These are phyloP conservation scores for Pinus tabuliformis DNA, from an alignment of 75 land plant genomes.

Conservation along the genomic window DNA sequence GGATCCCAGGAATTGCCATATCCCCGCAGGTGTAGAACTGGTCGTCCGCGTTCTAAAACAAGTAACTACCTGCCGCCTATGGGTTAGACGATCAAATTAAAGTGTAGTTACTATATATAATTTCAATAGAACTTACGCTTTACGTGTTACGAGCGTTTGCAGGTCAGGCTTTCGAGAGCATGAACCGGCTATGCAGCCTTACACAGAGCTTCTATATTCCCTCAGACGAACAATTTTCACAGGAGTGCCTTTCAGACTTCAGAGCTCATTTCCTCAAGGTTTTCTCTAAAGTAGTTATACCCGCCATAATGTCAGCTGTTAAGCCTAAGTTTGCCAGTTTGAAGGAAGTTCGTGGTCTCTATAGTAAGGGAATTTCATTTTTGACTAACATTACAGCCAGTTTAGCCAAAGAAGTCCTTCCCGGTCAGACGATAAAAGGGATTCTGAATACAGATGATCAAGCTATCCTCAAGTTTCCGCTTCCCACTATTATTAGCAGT, in stretches of 20 bases:
- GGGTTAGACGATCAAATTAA: not conserved
- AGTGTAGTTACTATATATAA: not conserved
- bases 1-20: constrained; percentile 21
- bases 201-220: no score
- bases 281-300: not conserved
- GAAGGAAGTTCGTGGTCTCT: constrained; percentile 17
- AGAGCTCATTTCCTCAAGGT: constrained; percentile 2
- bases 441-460: not conserved
- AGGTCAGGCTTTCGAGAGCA: constrained; percentile 17
- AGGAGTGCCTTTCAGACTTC: no score
- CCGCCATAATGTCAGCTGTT: not conserved
- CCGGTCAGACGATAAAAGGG: not conserved
- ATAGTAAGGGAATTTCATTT: not conserved
- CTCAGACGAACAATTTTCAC: no score
- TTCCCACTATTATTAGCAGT: constrained; percentile 3
- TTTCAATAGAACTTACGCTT: not conserved
- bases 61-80: constrained; percentile 1
- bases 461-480: not conserved
- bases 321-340: not conserved
- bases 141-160: not conserved
- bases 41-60: constrained; percentile 10
- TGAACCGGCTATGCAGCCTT: not conserved
- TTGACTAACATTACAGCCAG: no score
- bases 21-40: constrained; percentile 29
- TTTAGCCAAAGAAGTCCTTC: not conserved